Base-by-base conservation (phyloP, 169 alveolate species). In the Plasmodium ovale region DNA sequence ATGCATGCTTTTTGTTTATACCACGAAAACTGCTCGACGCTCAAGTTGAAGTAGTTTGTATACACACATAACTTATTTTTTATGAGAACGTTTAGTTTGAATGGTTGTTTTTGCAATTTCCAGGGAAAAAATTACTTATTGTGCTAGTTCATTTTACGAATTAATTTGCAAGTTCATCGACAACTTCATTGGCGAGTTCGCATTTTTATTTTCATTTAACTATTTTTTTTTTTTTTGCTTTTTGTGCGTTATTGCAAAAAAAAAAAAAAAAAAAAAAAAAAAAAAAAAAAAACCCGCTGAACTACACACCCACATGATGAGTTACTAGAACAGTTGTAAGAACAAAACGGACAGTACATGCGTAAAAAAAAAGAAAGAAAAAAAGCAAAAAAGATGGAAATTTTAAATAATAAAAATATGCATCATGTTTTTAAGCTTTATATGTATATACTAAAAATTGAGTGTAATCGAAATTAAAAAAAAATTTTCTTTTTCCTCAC, bases 251-350 rank as follows among this genome's bases (percentile, higher is more conserved):
- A n/a, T n/a, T n/a, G 51, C 51, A 39, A 12, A 19, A n/a, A 54
- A 54, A 54, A 54, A 60, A 33, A 27, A 60, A 27, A 60, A 60
- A 60, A 60, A 60, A 60, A 60, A 60, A 54, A 12, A 19, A 54
- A 54, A 59, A 59, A 59, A 25, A 59, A 60, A 60, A 60, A 60
- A 60, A 60, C 27, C 7, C n/a, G 51, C 14, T 29, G 71, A 29
- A 29, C 51, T 49, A 60, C 49, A 60, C n/a, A 3, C 25, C 3
- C 14, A 16, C 19, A 4, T 9, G 27, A 53, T 7, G 14, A 60
- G 71, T 60, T 60, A 60, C 71, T 29, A 60, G 47, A 60, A 60
- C 47, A 29, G 25, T 39, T 39, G 51, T 60, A 31, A 60, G 71
- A 60, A 60, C 71, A 60, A 21, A 33, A 60, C 64, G 27, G 33